Evolutionary conservation across 345 rosid species (phyloP), one percentile per base, ranked within the genome.

Genomic region (Odontarrhena argentea): DNA sequence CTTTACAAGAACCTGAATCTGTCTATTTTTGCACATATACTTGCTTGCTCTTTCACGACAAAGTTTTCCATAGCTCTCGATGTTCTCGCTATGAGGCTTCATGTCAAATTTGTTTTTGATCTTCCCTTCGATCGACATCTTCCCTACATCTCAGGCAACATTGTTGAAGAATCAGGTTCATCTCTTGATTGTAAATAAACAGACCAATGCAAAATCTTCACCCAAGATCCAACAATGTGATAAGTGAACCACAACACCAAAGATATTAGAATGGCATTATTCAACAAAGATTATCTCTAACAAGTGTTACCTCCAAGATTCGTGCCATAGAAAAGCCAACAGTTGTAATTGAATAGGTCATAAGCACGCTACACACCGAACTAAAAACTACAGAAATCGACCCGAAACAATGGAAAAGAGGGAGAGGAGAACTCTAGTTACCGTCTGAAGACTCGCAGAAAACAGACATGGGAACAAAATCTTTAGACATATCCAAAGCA

Each of bases 31-130:
- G 55, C 81, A 78, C 96, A 84, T 84, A 58, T 63, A 85, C 66
- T 87, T 87, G 69, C 63, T 83, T 48, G 96, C 81, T 59, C 96
- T 77, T 67, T 89, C 96, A 28, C 96, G 96, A 37, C 91, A 89
- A 11, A 89, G 81, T 76, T 83, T 86, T 43, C 93, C 86, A 56
- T 92, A 87, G 72, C 78, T 80, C 73, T 87, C 98, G 0, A 87
- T 82, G 76, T 80, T 86, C 60, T 84, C 93, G 37, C 73, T 71
- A 67, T 85, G 86, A 32, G 89, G 98, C 76, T 87, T 87, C 91
- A 89, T 83, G 73, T 92, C 96, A 74, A 92, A 89, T 65, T 89
- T 89, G 79, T 87, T 79, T 40, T 76, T 70, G 55, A 89, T 86
- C 77, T 83, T 92, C 42, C 98, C 98, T 77, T 89, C 98, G 14